Conservation (phyloP, 1,284 basidiomycete species). For the Coniferiporia weirii region DNA sequence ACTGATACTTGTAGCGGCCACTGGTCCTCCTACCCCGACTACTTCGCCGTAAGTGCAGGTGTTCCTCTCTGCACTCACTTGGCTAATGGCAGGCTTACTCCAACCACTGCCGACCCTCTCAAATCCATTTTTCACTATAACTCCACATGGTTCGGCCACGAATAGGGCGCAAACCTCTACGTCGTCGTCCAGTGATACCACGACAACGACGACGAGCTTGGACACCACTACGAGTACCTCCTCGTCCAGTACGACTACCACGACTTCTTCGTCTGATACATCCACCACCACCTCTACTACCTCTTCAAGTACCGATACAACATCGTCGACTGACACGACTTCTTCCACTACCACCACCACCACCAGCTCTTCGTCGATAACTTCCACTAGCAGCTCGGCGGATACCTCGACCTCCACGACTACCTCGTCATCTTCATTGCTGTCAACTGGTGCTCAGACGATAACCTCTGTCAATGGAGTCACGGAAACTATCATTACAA, state of each 20-base stretch:
- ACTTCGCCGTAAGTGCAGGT: neutral
- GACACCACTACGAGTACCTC: neutral
- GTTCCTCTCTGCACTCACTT: neutral
- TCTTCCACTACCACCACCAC: conserved; percentile 12
- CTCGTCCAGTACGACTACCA: neutral
- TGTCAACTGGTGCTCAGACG: neutral
- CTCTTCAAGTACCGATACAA: conserved; percentile 11
- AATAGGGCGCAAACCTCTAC: neutral
- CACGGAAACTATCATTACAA: no score
- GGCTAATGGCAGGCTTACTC: neutral
- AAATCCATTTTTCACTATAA: neutral
- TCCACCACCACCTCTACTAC: neutral
- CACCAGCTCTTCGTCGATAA: conserved; percentile 5
- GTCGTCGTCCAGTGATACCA: conserved; percentile 1
- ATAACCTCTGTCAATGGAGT: neutral
- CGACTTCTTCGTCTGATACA: neutral
- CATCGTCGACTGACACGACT: conserved; percentile 17
- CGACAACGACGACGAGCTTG: no score
- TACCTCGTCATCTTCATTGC: neutral
- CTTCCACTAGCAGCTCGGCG: conserved; percentile 5
- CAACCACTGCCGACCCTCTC: neutral
- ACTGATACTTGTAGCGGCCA: neutral
- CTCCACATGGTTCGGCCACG: neutral
- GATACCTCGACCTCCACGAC: neutral
- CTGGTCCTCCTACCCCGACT: neutral